Base-by-base conservation (phyloP, 352 stramenopile genomes). In the Albugo laibachii region DNA sequence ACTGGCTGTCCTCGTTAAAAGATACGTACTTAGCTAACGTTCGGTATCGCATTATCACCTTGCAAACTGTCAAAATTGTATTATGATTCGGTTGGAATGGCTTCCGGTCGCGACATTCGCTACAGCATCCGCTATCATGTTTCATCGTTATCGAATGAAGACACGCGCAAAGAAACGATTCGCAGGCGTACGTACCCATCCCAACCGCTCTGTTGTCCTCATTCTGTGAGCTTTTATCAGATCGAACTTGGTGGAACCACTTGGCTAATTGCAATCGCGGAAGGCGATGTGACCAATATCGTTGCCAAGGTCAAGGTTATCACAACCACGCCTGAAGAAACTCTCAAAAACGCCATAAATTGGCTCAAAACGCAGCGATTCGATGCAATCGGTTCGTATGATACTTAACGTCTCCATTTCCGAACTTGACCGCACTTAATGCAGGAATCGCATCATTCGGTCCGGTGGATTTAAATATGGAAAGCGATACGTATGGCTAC, bases 181-280 rank as follows among this genome's bases (percentile, higher is more conserved):
- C 8, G 24, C 24, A 31, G 24, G 24, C 24, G 24, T 31, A 31
- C 24, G 24, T 31, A 31, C 8, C 8, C 8, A 8, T 10, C 24
- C 8, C 24, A 31, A 31, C 3, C 8, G 24, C 24, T 31, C 3
- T 31, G 8, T 31, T 31, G 24, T 31, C 3, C 24, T 31, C 24
- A 31, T 31, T 31, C 24, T 31, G 24, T 31, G 24, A 31, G 24
- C 24, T 31, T 31, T 31, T 31, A 3, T 43, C 43, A 70, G 61
- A 59, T 98, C 18, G 94, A 98, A 76, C 80, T 93, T 41, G 94
- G 94, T 41, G 94, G 94, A 31, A 97, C 92, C 27, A 93, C 89
- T 44, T 98, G 93, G 76, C 63, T 95, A 24, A 69, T 93, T 21
- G 88, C 88, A 18, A 84, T 98, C 35, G 89, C 88, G 13, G 63